Percentiles rank a stretch among this genome's conserved stretches.
These are phyloP conservation scores for Phytophthora crassamura DNA, from an alignment of 352 stramenopile genomes.

Conservation along the genomic window DNA sequence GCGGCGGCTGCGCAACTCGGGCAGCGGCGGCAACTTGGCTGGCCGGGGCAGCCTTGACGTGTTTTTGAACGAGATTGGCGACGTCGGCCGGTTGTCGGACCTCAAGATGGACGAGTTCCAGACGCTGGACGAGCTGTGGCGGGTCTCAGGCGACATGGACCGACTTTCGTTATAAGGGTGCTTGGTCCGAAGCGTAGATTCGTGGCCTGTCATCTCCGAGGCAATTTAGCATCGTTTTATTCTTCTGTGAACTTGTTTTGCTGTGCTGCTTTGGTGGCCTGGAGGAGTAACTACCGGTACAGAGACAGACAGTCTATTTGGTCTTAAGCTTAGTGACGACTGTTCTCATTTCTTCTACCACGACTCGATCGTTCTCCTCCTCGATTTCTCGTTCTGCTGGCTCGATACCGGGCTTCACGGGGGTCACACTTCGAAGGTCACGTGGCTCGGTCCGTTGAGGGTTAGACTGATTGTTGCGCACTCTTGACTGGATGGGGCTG, in stretches of 20 bases:
- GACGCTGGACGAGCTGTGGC: constrained; percentile 82
- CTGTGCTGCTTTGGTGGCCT: no score
- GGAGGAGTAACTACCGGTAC: no score
- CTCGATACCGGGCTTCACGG: no score
- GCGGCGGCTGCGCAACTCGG: constrained; percentile 70
- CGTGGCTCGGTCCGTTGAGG: no score
- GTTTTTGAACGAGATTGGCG: constrained; percentile 83
- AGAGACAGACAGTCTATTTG: no score
- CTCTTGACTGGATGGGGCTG: no score
- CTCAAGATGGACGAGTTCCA: constrained; percentile 90
- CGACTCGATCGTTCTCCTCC: no score
- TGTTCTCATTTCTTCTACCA: no score
- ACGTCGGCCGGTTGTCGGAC: constrained; percentile 82
- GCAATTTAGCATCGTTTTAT: constrained; percentile 25
- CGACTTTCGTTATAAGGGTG: constrained; percentile 73
- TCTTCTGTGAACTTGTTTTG: constrained; percentile 25
- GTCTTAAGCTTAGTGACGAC: no score
- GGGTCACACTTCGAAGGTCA: no score
- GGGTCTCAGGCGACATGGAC: constrained; percentile 87
- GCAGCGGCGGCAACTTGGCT: constrained; percentile 52
- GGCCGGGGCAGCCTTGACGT: constrained; percentile 72
- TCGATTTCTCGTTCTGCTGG: no score
- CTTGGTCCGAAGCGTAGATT: constrained; percentile 24
- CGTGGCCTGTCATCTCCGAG: background rate
- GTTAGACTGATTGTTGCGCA: no score